Evolutionary conservation across 352 stramenopile species (phyloP), one percentile per base, ranked within the genome.

Genomic region (Elongisporangium undulatum): DNA sequence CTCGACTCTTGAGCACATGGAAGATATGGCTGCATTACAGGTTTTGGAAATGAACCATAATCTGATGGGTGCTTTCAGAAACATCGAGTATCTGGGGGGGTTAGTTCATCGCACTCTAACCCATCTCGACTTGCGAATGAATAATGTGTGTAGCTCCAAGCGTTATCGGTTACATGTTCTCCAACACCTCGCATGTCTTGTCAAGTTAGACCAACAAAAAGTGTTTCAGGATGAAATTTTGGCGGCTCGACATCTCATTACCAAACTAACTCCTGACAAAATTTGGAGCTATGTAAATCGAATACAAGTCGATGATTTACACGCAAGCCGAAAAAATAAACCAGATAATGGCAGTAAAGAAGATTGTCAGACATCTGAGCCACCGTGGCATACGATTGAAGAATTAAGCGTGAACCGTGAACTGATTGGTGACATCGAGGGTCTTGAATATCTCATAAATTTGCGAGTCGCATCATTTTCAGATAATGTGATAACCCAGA

Each of bases 141-240:
- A 95, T 24, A 23, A 62, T 0, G 69, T 95, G 10, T 89, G 75
- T 41, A 59, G 65, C 0, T 72, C 68, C 0, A 94, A 94, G 55
- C 68, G 83, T 1, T 93, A 93, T 63, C 78, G 85, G 15, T 55
- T 87, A 2, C 77, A 90, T 41, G 69, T 88, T 16, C 55, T 92
- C 13, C 77, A 86, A 20, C 51, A 67, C 34, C 45, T 90, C n/a
- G 59, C 75, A 7, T 53, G 56, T 12, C 66, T 94, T 0, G 54
- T 61, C 8, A 56, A 65, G 9, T 58, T 94, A 4, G 82, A 94
- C 52, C 72, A 83, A 26, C 74, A 88, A 52, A 15, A 51, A 2
- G 69, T 93, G 26, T 70, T 62, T 0, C 53, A 60, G 48, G 68
- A 82, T 20, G 83, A 92, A 29, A 62, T 69, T 1, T 23, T 66